Percentiles rank a stretch among this genome's conserved stretches.
These are phyloP conservation scores for Zarea fungicola DNA, from an alignment of 2,329 filamentous ascomycete species.

Conservation along the genomic window DNA sequence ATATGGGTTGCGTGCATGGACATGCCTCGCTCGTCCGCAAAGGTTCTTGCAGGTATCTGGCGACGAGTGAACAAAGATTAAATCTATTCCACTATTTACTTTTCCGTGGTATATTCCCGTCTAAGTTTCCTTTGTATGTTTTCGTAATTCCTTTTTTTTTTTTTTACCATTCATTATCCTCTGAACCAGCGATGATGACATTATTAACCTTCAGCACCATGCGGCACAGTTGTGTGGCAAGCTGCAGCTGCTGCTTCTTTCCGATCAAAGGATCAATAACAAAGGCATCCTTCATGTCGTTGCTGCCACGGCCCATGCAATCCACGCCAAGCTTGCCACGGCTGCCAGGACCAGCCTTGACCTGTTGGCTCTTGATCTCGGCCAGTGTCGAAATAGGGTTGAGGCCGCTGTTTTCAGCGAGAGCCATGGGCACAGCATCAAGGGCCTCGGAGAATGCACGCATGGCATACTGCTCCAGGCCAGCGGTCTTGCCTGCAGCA, in stretches of 20 bases:
- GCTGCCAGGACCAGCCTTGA: conserved; percentile 56
- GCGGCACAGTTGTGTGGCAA: conserved; percentile 93
- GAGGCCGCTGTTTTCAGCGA: conserved; percentile 94
- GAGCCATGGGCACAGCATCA: conserved; percentile 87
- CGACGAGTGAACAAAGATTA: conserved; percentile 5
- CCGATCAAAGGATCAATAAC: conserved; percentile 98
- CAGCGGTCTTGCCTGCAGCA: conserved; percentile 87
- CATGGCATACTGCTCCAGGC: conserved; percentile 99
- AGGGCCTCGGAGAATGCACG: conserved; percentile 94
- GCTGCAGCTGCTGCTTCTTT: conserved; percentile 92
- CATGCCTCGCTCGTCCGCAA: too few relatives aligned
- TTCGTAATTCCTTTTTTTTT: conserved; percentile 18
- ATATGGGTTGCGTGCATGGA: too few relatives aligned
- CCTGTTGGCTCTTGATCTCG: conserved; percentile 91
- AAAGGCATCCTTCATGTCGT: conserved; percentile 97
- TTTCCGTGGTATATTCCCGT: conserved; percentile 15
- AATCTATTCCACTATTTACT: conserved; percentile 11
- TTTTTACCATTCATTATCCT: conserved; percentile 66
- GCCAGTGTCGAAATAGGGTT: conserved; percentile 95
- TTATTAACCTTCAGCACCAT: conserved; percentile 99
- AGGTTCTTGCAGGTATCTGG: background rate
- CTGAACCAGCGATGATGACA: conserved; percentile 83
- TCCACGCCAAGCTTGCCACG: conserved; percentile 79
- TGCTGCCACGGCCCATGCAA: conserved; percentile 93
- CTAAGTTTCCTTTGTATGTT: conserved; percentile 1